Evolutionary conservation across 1,139 yeast genomes (phyloP), one percentile per base, ranked within the genome.

Genomic region (Entelexis sorbosivorans): DNA sequence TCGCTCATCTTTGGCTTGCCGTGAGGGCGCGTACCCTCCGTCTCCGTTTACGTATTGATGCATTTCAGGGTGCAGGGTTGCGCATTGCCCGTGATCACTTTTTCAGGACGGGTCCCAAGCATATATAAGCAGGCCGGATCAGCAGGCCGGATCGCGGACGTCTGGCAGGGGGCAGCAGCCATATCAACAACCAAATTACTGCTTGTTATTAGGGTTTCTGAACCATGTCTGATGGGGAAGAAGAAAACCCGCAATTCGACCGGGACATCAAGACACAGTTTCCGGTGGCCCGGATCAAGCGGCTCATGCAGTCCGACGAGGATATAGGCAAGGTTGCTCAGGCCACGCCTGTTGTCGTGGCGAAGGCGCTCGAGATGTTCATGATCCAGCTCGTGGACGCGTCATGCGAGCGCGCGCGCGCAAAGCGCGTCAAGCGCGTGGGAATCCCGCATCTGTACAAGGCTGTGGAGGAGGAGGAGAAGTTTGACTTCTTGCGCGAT

Each of bases 321-420:
- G 99, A 91, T 60, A 89, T 91, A 47, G 99, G 99, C 5, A 91
- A 91, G 66, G 98, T 93, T 16, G 96, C 98, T 10, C 97, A 89
- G 65, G 97, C 96, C 4, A 91, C 98, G 3, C 99, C 99, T 0
- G 83, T 91, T 24, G 89, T 89, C 31, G 96, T 91, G 13, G 96
- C 98, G 10, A 76, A 96, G 58, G 96, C 97, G 0, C 73, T 91
- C 51, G 98, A 91, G 68, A 77, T 87, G 56, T 91, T 91, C 65
- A 79, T 91, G 77, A 88, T 95, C 51, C 79, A 91, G 53, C 73
- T 93, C 55, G 95, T 91, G 49, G 91, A 85, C 61, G 89, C 85
- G 48, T 77, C 95, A 17, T 81, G 87, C 49, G 74, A 77, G 45
- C 88, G 85, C 60, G 95, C 96, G 10, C 78, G 81, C 53, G 72